Percentiles rank a stretch among this genome's conserved stretches.
phyloP scores from a whole-genome alignment of 179 eudicot genomes.

The Patellifolia procumbens region DNA sequence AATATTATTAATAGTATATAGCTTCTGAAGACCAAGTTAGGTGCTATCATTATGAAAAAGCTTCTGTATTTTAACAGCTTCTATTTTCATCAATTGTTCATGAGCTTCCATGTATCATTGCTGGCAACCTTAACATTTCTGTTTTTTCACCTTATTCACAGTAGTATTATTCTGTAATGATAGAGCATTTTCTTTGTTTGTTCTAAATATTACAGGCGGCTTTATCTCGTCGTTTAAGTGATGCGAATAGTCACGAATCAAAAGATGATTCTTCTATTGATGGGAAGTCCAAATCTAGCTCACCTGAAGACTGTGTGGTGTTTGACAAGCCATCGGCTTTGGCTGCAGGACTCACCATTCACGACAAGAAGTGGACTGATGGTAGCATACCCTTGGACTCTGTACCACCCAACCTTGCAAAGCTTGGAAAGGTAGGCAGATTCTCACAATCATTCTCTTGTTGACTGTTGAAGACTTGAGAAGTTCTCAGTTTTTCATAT shows the following conservation, averaged over 20 bases:
- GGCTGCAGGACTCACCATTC: conserved; percentile 66
- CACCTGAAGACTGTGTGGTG: conserved; percentile 32
- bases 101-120: background rate
- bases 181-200: background rate
- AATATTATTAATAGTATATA: background rate
- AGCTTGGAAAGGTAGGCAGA: conserved; percentile 79
- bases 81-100: background rate
- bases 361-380: conserved; percentile 98
- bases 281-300: conserved; percentile 44
- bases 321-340: conserved; percentile 44
- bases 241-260: conserved; percentile 52
- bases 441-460: background rate
- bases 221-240: conserved; percentile 82
- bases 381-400: conserved; percentile 80
- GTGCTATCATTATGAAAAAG: background rate
- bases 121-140: background rate
- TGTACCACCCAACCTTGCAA: conserved; percentile 67
- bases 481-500: background rate
- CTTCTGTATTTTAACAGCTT: no score
- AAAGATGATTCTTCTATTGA: conserved; percentile 48
- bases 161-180: background rate
- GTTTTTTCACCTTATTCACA: background rate
- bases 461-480: background rate
- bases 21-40: background rate
- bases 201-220: conserved; percentile 61